phyloP scores from a whole-genome alignment of 192 early-diverging fungal species.

The Coemansia pectinata region DNA sequence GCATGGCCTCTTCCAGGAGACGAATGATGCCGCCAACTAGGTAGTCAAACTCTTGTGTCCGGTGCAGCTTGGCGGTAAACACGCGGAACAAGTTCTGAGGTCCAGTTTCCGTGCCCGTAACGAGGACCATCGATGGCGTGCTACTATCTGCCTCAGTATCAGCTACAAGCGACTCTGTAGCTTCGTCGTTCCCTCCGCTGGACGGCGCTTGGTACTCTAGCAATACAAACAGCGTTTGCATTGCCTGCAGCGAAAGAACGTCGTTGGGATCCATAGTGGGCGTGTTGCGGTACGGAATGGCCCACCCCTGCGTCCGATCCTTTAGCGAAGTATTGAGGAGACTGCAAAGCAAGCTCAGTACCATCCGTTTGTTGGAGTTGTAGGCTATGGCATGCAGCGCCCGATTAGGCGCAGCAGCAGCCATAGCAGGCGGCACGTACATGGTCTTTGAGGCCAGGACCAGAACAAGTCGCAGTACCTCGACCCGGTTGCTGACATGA shows the following conservation, averaged over 20 bases:
- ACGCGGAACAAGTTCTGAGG: conserved; percentile 73
- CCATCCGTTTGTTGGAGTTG: conserved; percentile 60
- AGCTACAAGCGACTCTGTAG: neutral
- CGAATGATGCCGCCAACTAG: conserved; percentile 74
- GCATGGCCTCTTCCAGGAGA: conserved; percentile 80
- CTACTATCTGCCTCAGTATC: conserved; percentile 12
- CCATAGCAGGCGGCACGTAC: conserved; percentile 61
- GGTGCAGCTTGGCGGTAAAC: conserved; percentile 81
- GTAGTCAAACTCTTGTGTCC: conserved; percentile 80
- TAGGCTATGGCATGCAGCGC: conserved; percentile 45
- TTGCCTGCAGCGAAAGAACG: conserved; percentile 66
- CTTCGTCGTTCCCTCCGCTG: neutral
- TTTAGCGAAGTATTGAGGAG: conserved; percentile 79
- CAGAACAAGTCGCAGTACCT: conserved; percentile 75
- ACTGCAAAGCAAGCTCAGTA: conserved; percentile 80
- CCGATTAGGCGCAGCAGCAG: conserved; percentile 25
- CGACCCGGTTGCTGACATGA: conserved; percentile 71
- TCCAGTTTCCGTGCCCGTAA: conserved; percentile 37
- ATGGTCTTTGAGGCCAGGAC: conserved; percentile 79
- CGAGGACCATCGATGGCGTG: conserved; percentile 42
- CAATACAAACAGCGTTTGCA: conserved; percentile 62
- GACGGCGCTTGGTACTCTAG: conserved; percentile 68
- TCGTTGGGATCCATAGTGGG: conserved; percentile 73
- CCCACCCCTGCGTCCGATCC: conserved; percentile 86
- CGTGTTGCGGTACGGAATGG: conserved; percentile 85